Conservation (phyloP, 805 yeast species). For the Candida railenensis region DNA sequence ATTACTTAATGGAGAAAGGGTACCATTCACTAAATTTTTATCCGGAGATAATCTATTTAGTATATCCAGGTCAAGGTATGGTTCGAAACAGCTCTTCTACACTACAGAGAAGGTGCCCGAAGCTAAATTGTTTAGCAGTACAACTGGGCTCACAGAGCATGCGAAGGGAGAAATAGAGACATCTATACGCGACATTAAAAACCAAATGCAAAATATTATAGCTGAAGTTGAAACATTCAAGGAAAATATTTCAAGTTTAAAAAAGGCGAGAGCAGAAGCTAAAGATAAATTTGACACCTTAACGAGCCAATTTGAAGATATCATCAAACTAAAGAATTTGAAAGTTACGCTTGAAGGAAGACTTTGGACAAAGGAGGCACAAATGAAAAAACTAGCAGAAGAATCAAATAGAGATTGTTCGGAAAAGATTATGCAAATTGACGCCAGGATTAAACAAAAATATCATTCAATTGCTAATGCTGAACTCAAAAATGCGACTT, state of each 20-base stretch:
- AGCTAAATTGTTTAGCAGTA: constrained; percentile 26
- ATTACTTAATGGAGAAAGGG: constrained; percentile 32
- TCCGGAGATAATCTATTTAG: constrained; percentile 55
- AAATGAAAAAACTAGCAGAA: constrained; percentile 28
- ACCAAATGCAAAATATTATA: constrained; percentile 5
- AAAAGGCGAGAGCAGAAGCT: not conserved
- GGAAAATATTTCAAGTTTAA: constrained; percentile 16
- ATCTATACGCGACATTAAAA: not conserved
- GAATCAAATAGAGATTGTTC: constrained; percentile 44
- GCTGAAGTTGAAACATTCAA: constrained; percentile 25
- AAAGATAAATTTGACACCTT: constrained; percentile 5
- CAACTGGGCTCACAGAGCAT: constrained; percentile 29
- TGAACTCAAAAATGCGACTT: constrained; percentile 20
- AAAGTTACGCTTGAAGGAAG: constrained; percentile 19
- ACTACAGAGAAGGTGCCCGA: constrained; percentile 31
- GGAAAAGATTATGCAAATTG: constrained; percentile 33
- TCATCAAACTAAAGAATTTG: constrained; percentile 12
- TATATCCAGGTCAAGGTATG: constrained; percentile 61
- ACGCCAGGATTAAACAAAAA: constrained; percentile 21
- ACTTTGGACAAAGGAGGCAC: constrained; percentile 24
- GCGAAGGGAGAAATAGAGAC: constrained; percentile 12
- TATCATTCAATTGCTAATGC: constrained; percentile 16
- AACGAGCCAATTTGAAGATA: constrained; percentile 17
- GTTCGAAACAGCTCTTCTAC: constrained; percentile 52
- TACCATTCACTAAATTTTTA: constrained; percentile 55